Percentiles rank a stretch among this genome's conserved stretches.
Conservation (phyloP, 2,329 filamentous ascomycete genomes). For the Alternaria novae-zelandiae region DNA sequence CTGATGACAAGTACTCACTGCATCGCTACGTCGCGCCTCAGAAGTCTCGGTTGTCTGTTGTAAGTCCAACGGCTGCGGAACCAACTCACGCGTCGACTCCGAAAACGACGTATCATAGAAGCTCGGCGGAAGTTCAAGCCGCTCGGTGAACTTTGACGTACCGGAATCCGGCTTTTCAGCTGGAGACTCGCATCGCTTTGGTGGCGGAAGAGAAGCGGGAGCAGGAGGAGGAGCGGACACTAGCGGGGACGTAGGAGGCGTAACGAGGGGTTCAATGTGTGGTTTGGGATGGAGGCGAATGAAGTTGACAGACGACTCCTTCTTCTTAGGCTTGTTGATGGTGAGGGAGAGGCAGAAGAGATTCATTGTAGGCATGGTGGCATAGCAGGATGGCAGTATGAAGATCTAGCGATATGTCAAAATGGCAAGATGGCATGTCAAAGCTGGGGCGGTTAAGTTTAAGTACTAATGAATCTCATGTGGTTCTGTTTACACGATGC, state of each 20-base stretch:
- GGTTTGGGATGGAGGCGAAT: not conserved
- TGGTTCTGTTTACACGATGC: not conserved
- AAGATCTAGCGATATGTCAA: not conserved
- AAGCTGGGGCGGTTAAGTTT: not conserved
- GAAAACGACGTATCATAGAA: not conserved
- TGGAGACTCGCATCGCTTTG: not conserved
- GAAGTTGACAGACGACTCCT: not conserved
- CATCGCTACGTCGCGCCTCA: not conserved
- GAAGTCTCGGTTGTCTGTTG: not conserved
- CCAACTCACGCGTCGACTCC: not conserved
- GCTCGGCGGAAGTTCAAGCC: not conserved
- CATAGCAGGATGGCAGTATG: not conserved
- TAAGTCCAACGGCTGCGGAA: not conserved
- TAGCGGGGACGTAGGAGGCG: not conserved
- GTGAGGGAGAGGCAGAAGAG: not conserved
- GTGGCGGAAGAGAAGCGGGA: not conserved
- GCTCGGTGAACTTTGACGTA: not conserved
- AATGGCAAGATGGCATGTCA: not conserved
- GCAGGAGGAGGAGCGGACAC: not conserved
- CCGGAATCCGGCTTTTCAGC: fast-evolving
- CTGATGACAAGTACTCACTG: too few species aligned
- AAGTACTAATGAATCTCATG: not conserved
- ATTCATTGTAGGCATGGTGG: not conserved
- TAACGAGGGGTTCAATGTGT: not conserved
- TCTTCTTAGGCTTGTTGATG: not conserved